A percentile compares a stretch with the other conserved stretches of the same genome.
phyloP scores from a whole-genome alignment of 2,329 filamentous ascomycete species.

The Alternaria sp. region DNA sequence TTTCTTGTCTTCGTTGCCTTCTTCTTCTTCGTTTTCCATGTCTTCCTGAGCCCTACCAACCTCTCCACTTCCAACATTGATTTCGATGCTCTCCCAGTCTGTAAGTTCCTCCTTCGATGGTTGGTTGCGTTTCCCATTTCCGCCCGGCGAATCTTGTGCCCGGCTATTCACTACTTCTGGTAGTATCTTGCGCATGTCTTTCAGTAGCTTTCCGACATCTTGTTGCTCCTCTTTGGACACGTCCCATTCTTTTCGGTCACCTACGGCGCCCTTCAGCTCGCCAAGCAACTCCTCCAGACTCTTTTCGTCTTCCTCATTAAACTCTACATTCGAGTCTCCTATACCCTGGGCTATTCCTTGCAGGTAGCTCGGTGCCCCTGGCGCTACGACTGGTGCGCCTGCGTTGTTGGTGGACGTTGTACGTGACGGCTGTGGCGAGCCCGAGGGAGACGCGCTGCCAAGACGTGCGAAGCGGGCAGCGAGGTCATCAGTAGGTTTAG shows the following conservation, averaged over 20 bases:
- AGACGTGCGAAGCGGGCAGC: conserved; percentile 50
- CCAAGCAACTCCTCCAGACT: conserved; percentile 57
- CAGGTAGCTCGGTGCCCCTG: conserved; percentile 46
- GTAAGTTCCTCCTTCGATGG: conserved; percentile 27
- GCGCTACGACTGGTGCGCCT: conserved; percentile 35
- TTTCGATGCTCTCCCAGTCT: conserved; percentile 46
- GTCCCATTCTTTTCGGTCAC: conserved; percentile 51
- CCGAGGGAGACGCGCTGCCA: conserved; percentile 38
- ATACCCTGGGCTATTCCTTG: conserved; percentile 44
- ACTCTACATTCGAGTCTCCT: conserved; percentile 33
- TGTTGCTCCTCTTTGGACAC: conserved; percentile 51
- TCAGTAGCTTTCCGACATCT: conserved; percentile 52
- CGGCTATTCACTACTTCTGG: conserved; percentile 40
- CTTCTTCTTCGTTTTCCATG: conserved; percentile 25
- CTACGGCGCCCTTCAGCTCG: conserved; percentile 47
- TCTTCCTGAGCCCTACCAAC: conserved; percentile 31
- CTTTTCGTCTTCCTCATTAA: conserved; percentile 54
- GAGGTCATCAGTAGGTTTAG: conserved; percentile 42
- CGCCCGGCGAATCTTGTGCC: conserved; percentile 8
- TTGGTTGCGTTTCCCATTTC: conserved; percentile 6
- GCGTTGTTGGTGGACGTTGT: conserved; percentile 28
- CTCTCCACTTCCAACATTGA: conserved; percentile 37
- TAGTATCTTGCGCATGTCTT: conserved; percentile 53
- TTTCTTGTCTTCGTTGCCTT: conserved; percentile 23
- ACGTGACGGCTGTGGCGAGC: conserved; percentile 37